Base-by-base conservation (phyloP, 352 stramenopile species). In the Phytophthora boehmeriae region DNA sequence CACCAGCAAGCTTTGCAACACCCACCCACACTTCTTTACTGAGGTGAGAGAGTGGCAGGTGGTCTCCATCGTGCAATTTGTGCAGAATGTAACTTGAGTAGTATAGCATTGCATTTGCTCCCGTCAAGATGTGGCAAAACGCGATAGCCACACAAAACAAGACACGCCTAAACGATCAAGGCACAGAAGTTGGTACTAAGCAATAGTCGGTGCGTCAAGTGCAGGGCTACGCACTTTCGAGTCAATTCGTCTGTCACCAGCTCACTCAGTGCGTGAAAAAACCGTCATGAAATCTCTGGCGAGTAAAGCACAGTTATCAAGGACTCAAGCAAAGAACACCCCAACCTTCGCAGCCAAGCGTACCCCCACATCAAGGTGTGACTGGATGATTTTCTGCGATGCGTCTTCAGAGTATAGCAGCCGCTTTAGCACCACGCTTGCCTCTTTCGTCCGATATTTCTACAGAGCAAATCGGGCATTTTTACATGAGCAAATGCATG, bases 91-190 rank as follows among this genome's bases (percentile, higher is more conserved):
- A 92, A 60, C 71, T 90, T 10, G 82, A 92, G 54, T 90, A 92
- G 59, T 92, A 92, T n/a, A 91, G 72, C 79, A 91, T 89, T 8
- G 79, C 82, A 54, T 89, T 91, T 1, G 82, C 82, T 10, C 73
- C 82, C 9, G 80, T 92, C 35, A 86, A 56, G 36, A 80, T 88
- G 44, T 92, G 82, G 1, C 72, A 84, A n/a, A 88, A 60, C 0
- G 80, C 80, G 47, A 92, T 78, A 1, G 74, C 36, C 10, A 92
- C 65, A 17, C 74, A 88, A 42, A 89, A 73, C 19, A 87, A 44
- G 2, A 89, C 73, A 19, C 82, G 79, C 34, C 77, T 82, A 28
- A 20, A 43, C 25, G 25, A 53, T 54, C 13, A 63, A 28, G 34
- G 17, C 20, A 47, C 32, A 32, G 48, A 1, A 0, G 48, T 59